These are phyloP conservation scores for Cucumis cinereus DNA, from an alignment of 306 rosid species.

Conservation along the genomic window DNA sequence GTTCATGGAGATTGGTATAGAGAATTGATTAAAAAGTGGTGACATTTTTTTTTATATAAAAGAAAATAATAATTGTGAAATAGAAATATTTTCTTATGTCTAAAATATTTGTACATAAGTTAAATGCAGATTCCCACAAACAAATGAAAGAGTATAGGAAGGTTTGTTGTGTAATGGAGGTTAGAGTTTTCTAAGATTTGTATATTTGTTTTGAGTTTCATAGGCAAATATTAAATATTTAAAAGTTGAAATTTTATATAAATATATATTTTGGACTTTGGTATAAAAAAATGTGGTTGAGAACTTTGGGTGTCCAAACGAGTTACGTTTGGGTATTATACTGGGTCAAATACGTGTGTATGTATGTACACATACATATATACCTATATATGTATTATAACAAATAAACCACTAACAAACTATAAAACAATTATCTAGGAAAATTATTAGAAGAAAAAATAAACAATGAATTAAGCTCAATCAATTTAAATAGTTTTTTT, in stretches of 20 bases:
- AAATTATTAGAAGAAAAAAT: too few relatives aligned
- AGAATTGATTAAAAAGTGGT: conserved; percentile 12
- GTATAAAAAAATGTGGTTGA: too few relatives aligned
- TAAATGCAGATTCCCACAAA: not conserved
- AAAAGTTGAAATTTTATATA: not conserved
- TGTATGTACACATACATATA: too few relatives aligned
- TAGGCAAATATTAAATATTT: not conserved
- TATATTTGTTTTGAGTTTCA: not conserved
- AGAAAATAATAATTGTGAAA: not conserved
- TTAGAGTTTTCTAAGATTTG: not conserved
- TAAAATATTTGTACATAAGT: not conserved
- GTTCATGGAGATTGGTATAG: conserved; percentile 28
- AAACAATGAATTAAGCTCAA: too few relatives aligned
- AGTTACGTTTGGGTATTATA: too few relatives aligned
- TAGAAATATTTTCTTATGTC: not conserved
- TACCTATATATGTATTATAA: too few relatives aligned
- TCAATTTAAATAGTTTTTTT: too few relatives aligned
- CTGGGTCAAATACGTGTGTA: not conserved
- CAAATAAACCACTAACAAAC: too few relatives aligned
- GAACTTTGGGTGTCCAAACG: not conserved
- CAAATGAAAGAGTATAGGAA: not conserved
- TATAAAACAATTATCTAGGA: too few relatives aligned
- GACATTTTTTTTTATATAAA: not conserved
- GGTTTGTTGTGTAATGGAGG: not conserved
- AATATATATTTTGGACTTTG: not conserved